phyloP scores from a whole-genome alignment of 768 basidiomycete genomes.

The Pisolithus tinctorius region DNA sequence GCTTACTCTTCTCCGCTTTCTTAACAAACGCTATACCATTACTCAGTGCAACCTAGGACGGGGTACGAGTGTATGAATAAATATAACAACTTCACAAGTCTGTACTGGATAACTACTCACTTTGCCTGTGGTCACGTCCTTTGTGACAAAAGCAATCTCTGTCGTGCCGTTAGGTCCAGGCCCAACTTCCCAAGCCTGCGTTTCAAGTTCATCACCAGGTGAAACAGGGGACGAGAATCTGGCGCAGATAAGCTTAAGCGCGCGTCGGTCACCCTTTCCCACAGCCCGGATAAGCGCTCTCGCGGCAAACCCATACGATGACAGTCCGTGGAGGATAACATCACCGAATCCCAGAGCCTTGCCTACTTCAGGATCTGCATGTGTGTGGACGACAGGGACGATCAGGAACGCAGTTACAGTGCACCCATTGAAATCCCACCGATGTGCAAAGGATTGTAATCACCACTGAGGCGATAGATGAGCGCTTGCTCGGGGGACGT shows the following conservation, averaged over 20 bases:
- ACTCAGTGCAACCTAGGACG: slow-evolving; percentile 43
- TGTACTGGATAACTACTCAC: slow-evolving; percentile 21
- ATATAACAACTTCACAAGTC: not conserved
- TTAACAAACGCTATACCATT: slow-evolving; percentile 59
- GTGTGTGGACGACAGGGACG: not conserved
- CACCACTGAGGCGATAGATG: slow-evolving; percentile 67
- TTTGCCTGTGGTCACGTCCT: slow-evolving; percentile 55
- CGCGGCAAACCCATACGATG: slow-evolving; percentile 76
- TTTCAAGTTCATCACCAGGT: slow-evolving; percentile 78
- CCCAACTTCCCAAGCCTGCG: slow-evolving; percentile 72
- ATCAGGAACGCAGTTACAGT: not conserved
- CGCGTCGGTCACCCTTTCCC: slow-evolving; percentile 51
- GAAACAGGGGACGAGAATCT: slow-evolving; percentile 80
- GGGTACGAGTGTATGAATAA: too few species aligned
- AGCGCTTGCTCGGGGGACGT: slow-evolving; percentile 63
- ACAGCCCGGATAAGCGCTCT: slow-evolving; percentile 63
- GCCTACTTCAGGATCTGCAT: slow-evolving; percentile 67
- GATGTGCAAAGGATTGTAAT: slow-evolving; percentile 75
- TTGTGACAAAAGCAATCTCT: slow-evolving; percentile 59
- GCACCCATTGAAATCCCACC: slow-evolving; percentile 31
- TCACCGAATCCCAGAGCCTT: slow-evolving; percentile 71
- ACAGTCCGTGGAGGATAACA: slow-evolving; percentile 79
- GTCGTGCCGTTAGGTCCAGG: slow-evolving; percentile 49
- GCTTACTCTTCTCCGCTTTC: slow-evolving; percentile 41
- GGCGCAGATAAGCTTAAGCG: slow-evolving; percentile 62